phyloP scores from a whole-genome alignment of 495 filamentous ascomycete genomes.

The Daldinia vernicosa region DNA sequence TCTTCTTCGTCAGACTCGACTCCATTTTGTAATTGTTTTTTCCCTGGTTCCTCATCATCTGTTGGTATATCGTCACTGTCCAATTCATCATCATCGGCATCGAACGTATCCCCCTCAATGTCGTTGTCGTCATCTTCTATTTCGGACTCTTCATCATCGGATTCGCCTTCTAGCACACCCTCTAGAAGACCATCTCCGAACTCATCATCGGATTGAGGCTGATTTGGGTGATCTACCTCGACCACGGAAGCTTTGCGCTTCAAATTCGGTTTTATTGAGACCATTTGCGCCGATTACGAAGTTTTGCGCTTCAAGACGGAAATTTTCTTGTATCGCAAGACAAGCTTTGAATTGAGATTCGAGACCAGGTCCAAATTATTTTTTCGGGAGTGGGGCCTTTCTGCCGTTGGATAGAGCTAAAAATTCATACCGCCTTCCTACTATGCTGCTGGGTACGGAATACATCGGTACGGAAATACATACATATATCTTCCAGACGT shows the following conservation, averaged over 20 bases:
- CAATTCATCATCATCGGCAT: slow-evolving; percentile 58
- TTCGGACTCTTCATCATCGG: slow-evolving; percentile 55
- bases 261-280: slow-evolving; percentile 47
- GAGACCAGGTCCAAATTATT: slow-evolving; percentile 19
- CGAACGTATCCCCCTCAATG: slow-evolving; percentile 56
- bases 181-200: slow-evolving; percentile 70
- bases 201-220: slow-evolving; percentile 68
- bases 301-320: slow-evolving; percentile 7
- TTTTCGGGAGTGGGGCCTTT: slow-evolving; percentile 37
- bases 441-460: no score
- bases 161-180: slow-evolving; percentile 64
- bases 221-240: slow-evolving; percentile 48
- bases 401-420: slow-evolving; percentile 13
- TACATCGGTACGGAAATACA: no score
- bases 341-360: slow-evolving; percentile 17
- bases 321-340: slow-evolving; percentile 17
- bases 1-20: slow-evolving; percentile 50
- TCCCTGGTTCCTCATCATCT: slow-evolving; percentile 58
- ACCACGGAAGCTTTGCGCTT: slow-evolving; percentile 56
- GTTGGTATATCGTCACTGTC: slow-evolving; percentile 68
- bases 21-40: slow-evolving; percentile 43
- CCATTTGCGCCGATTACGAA: slow-evolving; percentile 46
- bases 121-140: slow-evolving; percentile 39
- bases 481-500: no score
- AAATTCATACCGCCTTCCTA: slow-evolving; percentile 27